These are phyloP conservation scores for Teunomyces atbi DNA, from an alignment of 805 yeast species.

Conservation along the genomic window DNA sequence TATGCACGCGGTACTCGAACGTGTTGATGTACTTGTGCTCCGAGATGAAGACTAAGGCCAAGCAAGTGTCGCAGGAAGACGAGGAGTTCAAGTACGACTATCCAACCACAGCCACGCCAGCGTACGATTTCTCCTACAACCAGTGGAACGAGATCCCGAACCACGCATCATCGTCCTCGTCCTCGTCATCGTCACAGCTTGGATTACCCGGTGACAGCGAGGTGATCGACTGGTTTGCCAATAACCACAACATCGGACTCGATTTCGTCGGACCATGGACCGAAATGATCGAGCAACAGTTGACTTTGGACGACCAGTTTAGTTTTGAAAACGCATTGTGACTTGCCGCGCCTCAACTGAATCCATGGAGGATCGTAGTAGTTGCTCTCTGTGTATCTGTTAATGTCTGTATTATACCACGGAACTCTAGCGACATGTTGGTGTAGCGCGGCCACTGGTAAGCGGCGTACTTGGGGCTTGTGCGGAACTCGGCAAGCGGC, in stretches of 20 bases:
- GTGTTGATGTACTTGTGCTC: conserved; percentile 73
- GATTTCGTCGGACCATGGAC: conserved; percentile 73
- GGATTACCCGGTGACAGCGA: conserved; percentile 36
- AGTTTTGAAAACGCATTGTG: conserved; percentile 23
- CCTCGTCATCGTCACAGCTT: conserved; percentile 10
- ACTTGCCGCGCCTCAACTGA: too few species aligned
- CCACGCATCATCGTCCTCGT: background rate
- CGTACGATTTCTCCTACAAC: background rate
- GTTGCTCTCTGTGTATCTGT: too few species aligned
- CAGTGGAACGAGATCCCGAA: background rate
- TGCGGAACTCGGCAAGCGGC: conserved; percentile 7
- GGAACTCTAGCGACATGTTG: background rate
- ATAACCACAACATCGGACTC: conserved; percentile 37
- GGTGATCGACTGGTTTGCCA: conserved; percentile 45
- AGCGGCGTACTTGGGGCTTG: conserved; percentile 5
- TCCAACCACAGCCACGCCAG: background rate
- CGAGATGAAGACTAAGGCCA: conserved; percentile 59
- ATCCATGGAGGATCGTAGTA: too few species aligned
- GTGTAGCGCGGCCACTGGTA: conserved; percentile 4
- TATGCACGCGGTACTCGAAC: conserved; percentile 76
- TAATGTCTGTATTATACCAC: too few species aligned
- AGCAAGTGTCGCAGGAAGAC: conserved; percentile 13
- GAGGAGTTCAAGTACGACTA: background rate
- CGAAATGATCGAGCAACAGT: conserved; percentile 71
- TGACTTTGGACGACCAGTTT: conserved; percentile 34